Evolutionary conservation across 306 rosid species (phyloP), one percentile per base, ranked within the genome.

Genomic region (Abrus precatorius): DNA sequence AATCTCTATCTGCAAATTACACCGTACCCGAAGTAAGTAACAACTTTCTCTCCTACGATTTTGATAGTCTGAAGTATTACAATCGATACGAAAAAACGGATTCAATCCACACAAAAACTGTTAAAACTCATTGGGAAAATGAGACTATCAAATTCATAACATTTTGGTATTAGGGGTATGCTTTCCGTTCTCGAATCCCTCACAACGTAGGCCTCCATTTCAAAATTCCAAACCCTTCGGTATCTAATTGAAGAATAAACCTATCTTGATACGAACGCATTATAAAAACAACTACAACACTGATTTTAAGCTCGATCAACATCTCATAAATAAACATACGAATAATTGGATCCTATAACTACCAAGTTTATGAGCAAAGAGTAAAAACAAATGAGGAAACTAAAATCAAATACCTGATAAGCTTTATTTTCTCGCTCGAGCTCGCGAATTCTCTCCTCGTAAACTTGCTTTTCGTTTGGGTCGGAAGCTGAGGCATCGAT

Each of bases 1-100:
- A 77, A 85, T 90, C 88, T 93, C 98, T 80, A 72, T 62, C 99
- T 95, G 88, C 57, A 85, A 83, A 54, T 75, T 7, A 74, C 53
- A 45, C 54, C 68, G 38, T 43, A 82, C 30, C 55, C 12, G 28
- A 52, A 52, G 48, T 83, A 61, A 84, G 77, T 40, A 85, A 86
- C 77, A 68, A 48, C 76, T 47, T 57, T 75, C 54, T 14, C 52
- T 64, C 38, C 64, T 6, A 12, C 45, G 0, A 27, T 9, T 40
- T 71, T 50, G 40, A 36, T 36, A 47, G 32, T 79, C 71, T 32
- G 2, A 12, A 79, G 60, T 52, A 69, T 57, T 9, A 48, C 1
- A 34, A 20, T 20, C 20, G 20, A 20, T 20, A 20, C 20, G 20
- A 20, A 20, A 20, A 20, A 20, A 48, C 47, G 7, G 20, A 32